phyloP scores from a whole-genome alignment of 768 basidiomycete species.

The Suillus placidus region DNA sequence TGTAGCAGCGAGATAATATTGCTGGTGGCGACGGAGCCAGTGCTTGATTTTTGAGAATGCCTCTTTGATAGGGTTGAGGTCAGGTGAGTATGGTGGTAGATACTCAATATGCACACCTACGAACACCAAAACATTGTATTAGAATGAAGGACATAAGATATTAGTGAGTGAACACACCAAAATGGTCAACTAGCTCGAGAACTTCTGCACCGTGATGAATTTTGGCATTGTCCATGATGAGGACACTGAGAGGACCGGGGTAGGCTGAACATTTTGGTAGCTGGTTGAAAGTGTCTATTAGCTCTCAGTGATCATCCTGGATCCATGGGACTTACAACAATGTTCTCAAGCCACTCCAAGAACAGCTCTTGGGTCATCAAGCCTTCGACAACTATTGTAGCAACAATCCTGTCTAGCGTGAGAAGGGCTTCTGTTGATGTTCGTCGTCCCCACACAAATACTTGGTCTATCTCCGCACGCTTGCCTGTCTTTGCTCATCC shows the following conservation, averaged over 20 bases:
- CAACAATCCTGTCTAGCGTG: too few relatives aligned
- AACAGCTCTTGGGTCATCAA: too few relatives aligned
- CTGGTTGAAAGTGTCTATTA: slow-evolving; percentile 24
- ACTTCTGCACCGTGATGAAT: slow-evolving; percentile 41
- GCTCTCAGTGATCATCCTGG: slow-evolving; percentile 29
- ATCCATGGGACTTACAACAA: too few relatives aligned
- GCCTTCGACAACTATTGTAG: too few relatives aligned
- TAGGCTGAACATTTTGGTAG: slow-evolving; percentile 36
- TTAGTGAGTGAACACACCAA: slow-evolving; percentile 11
- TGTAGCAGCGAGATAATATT: slow-evolving; percentile 8
- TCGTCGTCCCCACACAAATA: too few relatives aligned
- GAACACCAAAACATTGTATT: not conserved
- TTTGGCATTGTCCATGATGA: slow-evolving; percentile 42
- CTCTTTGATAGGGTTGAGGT: slow-evolving; percentile 44
- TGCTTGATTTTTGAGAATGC: slow-evolving; percentile 41
- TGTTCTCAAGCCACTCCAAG: too few relatives aligned
- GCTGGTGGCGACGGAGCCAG: slow-evolving; percentile 25
- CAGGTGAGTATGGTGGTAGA: slow-evolving; percentile 42
- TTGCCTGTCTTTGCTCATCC: too few relatives aligned
- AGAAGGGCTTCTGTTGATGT: too few relatives aligned
- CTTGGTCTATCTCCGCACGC: too few relatives aligned
- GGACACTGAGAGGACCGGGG: slow-evolving; percentile 38
- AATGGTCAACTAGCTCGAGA: slow-evolving; percentile 21
- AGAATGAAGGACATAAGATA: not conserved
- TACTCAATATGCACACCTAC: slow-evolving; percentile 33